A percentile compares a stretch with the other conserved stretches of the same genome.
These are phyloP conservation scores for Sarcodon aspratus DNA, from an alignment of 768 basidiomycete genomes.

Conservation along the genomic window DNA sequence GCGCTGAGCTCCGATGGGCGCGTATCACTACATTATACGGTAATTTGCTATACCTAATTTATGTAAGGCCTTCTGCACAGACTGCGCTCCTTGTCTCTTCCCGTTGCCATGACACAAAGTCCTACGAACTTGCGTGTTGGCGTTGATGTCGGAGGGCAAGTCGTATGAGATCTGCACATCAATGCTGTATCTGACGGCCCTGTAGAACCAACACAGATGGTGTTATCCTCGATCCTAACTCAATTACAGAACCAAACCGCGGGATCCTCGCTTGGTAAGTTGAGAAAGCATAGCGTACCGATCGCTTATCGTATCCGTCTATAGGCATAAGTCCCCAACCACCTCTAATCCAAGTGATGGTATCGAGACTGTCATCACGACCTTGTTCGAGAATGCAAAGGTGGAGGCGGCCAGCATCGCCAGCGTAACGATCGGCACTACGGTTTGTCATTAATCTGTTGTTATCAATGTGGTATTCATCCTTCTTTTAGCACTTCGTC, in stretches of 20 bases:
- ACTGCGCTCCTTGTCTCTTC: no score
- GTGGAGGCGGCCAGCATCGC: slow-evolving; percentile 28
- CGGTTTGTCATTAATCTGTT: slow-evolving; percentile 20
- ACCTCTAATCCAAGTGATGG: slow-evolving; percentile 48
- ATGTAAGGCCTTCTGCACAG: no score
- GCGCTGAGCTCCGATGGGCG: no score
- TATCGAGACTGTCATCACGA: slow-evolving; percentile 39
- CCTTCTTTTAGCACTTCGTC: slow-evolving; percentile 4
- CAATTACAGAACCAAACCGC: slow-evolving; percentile 19
- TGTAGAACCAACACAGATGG: slow-evolving; percentile 28
- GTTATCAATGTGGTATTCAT: background rate
- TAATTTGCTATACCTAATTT: no score
- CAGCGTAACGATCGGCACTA: slow-evolving; percentile 51
- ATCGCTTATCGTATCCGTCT: slow-evolving; percentile 19
- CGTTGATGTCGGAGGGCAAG: no score
- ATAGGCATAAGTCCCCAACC: slow-evolving; percentile 35
- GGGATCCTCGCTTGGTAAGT: slow-evolving; percentile 20
- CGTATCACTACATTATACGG: no score
- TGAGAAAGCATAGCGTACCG: background rate
- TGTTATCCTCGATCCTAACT: slow-evolving; percentile 23
- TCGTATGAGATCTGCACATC: no score
- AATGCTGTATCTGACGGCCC: no score
- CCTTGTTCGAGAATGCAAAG: slow-evolving; percentile 27
- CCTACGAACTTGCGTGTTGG: no score
- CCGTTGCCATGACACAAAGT: no score